These are phyloP conservation scores for Bipolaris bicolor DNA, from an alignment of 2,329 filamentous ascomycete genomes.

Conservation along the genomic window DNA sequence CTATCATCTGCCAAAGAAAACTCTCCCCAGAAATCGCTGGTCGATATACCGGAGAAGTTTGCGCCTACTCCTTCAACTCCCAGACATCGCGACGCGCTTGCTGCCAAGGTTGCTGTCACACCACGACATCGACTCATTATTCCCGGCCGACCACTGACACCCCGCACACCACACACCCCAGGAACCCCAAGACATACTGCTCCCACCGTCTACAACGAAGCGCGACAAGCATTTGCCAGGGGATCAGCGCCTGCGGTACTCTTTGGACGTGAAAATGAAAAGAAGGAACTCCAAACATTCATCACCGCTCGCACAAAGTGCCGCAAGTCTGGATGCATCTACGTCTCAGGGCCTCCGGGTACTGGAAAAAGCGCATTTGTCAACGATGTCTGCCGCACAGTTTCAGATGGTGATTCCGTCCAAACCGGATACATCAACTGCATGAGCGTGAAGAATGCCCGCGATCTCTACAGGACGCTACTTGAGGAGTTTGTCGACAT, in stretches of 20 bases:
- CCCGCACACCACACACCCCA: constrained; percentile 78
- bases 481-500: constrained; percentile 70
- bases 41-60: constrained; percentile 56
- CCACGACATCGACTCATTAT: constrained; percentile 85
- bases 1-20: constrained; percentile 57
- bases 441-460: constrained; percentile 91
- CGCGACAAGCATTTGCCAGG: constrained; percentile 84
- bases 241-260: constrained; percentile 76
- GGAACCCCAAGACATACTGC: constrained; percentile 68
- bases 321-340: constrained; percentile 78
- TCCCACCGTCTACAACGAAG: constrained; percentile 83
- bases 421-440: constrained; percentile 88
- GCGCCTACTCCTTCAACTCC: constrained; percentile 69
- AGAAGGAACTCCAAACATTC: constrained; percentile 70
- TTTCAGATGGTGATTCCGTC: constrained; percentile 60
- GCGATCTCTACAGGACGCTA: constrained; percentile 82
- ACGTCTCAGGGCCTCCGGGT: constrained; percentile 93
- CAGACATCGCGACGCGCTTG: constrained; percentile 78
- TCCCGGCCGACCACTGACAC: constrained; percentile 74
- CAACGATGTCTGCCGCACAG: constrained; percentile 72
- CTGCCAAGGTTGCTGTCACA: constrained; percentile 72
- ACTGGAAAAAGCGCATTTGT: constrained; percentile 97
- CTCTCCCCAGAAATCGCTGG: constrained; percentile 55
- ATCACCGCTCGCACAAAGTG: constrained; percentile 67
- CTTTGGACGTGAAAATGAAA: constrained; percentile 76